phyloP scores from a whole-genome alignment of 1,284 basidiomycete species.

The Rhizoctonia solani region DNA sequence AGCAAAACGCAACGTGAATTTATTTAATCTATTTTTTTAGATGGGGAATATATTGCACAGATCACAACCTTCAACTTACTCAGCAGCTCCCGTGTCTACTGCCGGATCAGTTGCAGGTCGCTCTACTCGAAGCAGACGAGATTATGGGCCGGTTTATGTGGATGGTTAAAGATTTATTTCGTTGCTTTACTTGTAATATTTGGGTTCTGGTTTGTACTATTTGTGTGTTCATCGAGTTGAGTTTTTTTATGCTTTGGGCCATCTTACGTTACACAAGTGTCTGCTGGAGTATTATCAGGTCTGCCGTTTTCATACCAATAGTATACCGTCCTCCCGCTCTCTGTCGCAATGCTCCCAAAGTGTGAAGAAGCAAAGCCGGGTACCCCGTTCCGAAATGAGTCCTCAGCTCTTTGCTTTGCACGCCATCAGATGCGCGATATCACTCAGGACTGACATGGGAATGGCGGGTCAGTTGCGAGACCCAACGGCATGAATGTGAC shows the following conservation, averaged over 20 bases:
- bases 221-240: background rate
- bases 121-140: conserved; percentile 25
- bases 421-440: too few relatives aligned
- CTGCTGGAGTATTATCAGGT: conserved; percentile 14
- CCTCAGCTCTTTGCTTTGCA: background rate
- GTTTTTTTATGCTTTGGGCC: conserved; percentile 11
- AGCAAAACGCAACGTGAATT: background rate
- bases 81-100: conserved; percentile 3
- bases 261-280: background rate
- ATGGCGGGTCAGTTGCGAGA: too few relatives aligned
- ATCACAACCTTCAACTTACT: conserved; percentile 29
- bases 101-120: conserved; percentile 22
- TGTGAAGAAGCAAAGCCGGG: background rate
- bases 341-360: too few relatives aligned
- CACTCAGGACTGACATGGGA: too few relatives aligned
- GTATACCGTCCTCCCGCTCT: background rate
- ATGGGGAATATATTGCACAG: conserved; percentile 31
- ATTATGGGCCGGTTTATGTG: conserved; percentile 13
- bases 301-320: conserved; percentile 2
- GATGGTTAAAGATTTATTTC: background rate
- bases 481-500: too few relatives aligned
- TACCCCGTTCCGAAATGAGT: conserved; percentile 1
- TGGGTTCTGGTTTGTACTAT: conserved; percentile 22
- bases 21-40: background rate
- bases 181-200: background rate